A percentile compares a stretch with the other conserved stretches of the same genome.
Conservation (phyloP, 805 yeast genomes). For the Nakazawaea holstii region DNA sequence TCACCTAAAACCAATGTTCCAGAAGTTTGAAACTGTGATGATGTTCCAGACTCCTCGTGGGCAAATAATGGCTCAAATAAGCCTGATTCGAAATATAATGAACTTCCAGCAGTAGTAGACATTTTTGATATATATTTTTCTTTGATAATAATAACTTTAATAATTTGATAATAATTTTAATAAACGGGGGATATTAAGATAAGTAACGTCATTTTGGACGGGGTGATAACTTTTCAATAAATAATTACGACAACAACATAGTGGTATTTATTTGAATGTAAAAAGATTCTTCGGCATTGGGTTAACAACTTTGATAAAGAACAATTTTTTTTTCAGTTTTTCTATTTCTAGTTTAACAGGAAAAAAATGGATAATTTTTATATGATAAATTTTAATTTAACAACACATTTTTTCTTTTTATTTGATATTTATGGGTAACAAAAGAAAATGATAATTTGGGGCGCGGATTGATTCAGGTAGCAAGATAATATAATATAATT, state of each 20-base stretch:
- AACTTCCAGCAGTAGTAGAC: constrained; percentile 7
- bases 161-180: not conserved
- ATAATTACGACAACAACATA: constrained; percentile 7
- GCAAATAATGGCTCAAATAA: constrained; percentile 7
- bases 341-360: not conserved
- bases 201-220: constrained; percentile 7
- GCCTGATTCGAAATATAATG: constrained; percentile 3
- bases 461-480: not conserved
- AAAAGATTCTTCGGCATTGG: not conserved
- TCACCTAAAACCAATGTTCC: constrained; percentile 26
- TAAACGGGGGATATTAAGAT: not conserved
- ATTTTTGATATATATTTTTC: constrained; percentile 3
- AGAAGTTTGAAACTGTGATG: not conserved
- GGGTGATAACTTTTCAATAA: not conserved
- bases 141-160: not conserved
- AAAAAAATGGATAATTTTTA: not conserved
- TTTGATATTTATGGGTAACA: not conserved
- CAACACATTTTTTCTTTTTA: constrained; percentile 11
- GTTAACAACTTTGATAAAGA: not conserved
- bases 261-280: constrained; percentile 4
- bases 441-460: not conserved
- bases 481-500: not conserved
- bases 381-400: constrained; percentile 8
- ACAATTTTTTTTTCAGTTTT: not conserved
- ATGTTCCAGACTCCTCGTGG: constrained; percentile 8